Evolutionary conservation across 2,329 filamentous ascomycete genomes (phyloP).

Genomic region (Cordyceps farinosa): DNA sequence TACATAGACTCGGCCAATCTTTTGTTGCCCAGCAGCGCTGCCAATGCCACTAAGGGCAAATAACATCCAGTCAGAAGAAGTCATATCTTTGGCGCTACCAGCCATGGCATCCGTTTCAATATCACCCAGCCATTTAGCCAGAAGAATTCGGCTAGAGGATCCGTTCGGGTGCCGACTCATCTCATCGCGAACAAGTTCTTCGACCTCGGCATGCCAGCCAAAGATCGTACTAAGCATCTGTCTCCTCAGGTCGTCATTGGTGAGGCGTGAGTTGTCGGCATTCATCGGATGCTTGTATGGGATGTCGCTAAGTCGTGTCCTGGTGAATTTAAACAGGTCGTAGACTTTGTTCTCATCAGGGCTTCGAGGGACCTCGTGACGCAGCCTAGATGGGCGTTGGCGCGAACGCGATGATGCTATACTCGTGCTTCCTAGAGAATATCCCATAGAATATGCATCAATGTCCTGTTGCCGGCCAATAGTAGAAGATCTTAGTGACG

Average conservation of each 20-base stretch:
- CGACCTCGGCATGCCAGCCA: conserved; percentile 85
- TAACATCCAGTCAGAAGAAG: conserved; percentile 95
- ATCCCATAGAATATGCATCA: conserved; percentile 54
- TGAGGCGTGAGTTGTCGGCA: conserved; percentile 56
- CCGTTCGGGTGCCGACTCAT: conserved; percentile 68
- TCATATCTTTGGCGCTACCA: conserved; percentile 79
- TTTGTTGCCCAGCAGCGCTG: conserved; percentile 71
- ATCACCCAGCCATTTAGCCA: conserved; percentile 91
- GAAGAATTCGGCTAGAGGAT: conserved; percentile 73
- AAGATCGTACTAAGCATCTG: conserved; percentile 96
- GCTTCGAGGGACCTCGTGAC: conserved; percentile 76
- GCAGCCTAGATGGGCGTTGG: conserved; percentile 63
- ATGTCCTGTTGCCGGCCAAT: conserved; percentile 29
- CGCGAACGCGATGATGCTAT: conserved; percentile 46
- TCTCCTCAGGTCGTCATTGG: conserved; percentile 74
- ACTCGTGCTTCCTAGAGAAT: conserved; percentile 36
- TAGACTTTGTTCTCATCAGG: conserved; percentile 63
- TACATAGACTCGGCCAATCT: conserved; percentile 85
- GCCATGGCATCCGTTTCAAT: conserved; percentile 77
- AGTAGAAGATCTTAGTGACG: conserved; percentile 41
- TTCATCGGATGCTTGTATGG: conserved; percentile 69
- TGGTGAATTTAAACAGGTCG: conserved; percentile 84
- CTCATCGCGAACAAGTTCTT: conserved; percentile 80
- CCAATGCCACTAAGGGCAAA: conserved; percentile 87
- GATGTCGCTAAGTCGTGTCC: conserved; percentile 75